phyloP scores from a whole-genome alignment of 2,329 filamentous ascomycete species.

The Aspergillus fischeri region DNA sequence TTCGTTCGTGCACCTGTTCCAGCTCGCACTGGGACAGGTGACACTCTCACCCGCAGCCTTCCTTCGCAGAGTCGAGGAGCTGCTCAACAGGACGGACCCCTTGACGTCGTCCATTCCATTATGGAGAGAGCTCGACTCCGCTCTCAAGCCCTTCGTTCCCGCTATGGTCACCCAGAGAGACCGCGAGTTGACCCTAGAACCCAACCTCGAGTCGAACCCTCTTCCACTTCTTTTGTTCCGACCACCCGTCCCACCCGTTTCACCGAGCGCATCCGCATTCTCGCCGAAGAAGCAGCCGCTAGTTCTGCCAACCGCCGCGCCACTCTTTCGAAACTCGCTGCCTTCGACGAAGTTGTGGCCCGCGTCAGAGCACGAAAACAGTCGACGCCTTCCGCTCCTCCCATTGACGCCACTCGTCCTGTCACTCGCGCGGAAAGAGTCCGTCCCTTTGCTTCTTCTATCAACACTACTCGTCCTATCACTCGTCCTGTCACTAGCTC shows the following conservation, averaged over 20 bases:
- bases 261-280: not conserved
- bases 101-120: not conserved
- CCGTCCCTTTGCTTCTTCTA: no score
- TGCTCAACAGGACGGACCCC: constrained; percentile 6
- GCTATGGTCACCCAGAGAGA: not conserved
- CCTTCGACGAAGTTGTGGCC: not conserved
- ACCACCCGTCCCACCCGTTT: not conserved
- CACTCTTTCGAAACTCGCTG: not conserved
- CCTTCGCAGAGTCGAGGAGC: constrained; percentile 10
- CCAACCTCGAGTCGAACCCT: not conserved
- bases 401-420: no score
- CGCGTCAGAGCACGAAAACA: not conserved
- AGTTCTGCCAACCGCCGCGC: not conserved
- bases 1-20: not conserved
- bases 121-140: not conserved
- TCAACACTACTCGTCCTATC: no score
- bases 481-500: not conserved
- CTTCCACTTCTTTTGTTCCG: not conserved
- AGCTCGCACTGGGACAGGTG: constrained; percentile 1
- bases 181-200: not conserved
- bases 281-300: not conserved
- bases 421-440: not conserved
- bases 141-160: not conserved
- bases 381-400: not conserved
- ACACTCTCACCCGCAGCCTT: not conserved